phyloP scores from a whole-genome alignment of 352 stramenopile species.

The Phytophthora niederhauseri region DNA sequence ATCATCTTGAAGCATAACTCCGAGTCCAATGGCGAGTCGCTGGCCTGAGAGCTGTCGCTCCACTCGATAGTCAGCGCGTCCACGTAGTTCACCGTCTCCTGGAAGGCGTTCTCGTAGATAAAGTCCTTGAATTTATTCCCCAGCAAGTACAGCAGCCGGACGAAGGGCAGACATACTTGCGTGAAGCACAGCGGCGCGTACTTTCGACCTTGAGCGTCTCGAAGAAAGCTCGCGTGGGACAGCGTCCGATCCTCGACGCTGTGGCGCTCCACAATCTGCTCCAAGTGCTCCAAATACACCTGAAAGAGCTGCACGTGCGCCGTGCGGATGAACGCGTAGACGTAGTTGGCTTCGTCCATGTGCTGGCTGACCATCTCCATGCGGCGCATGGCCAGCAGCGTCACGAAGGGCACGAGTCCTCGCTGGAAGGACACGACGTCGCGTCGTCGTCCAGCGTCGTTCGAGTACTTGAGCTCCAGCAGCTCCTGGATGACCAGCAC shows the following conservation, averaged over 20 bases:
- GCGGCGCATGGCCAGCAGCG: slow-evolving; percentile 35
- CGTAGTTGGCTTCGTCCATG: slow-evolving; percentile 48
- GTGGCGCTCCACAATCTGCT: slow-evolving; percentile 38
- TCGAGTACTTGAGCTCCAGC: slow-evolving; percentile 34
- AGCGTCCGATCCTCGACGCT: slow-evolving; percentile 35
- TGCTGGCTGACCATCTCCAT: slow-evolving; percentile 45
- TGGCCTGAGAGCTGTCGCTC: slow-evolving; percentile 15
- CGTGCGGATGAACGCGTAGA: slow-evolving; percentile 39
- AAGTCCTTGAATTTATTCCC: slow-evolving; percentile 57
- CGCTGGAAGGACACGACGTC: slow-evolving; percentile 45
- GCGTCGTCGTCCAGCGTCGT: slow-evolving; percentile 35
- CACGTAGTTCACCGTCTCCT: slow-evolving; percentile 29
- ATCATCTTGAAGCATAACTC: slow-evolving; percentile 41
- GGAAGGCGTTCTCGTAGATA: slow-evolving; percentile 45
- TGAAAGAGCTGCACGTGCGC: slow-evolving; percentile 35
- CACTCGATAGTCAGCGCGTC: slow-evolving; percentile 35
- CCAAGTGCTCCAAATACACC: slow-evolving; percentile 36
- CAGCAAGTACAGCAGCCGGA: slow-evolving; percentile 46
- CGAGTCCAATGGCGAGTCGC: slow-evolving; percentile 27
- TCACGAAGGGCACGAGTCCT: slow-evolving; percentile 43
- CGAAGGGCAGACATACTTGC: slow-evolving; percentile 42
- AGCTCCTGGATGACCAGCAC: slow-evolving; percentile 36
- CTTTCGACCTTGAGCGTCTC: slow-evolving; percentile 24
- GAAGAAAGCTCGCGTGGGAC: slow-evolving; percentile 34
- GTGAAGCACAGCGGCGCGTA: slow-evolving; percentile 49